These are phyloP conservation scores for Microstegium vimineum DNA, from an alignment of 176 grass and related monocot species.

Conservation along the genomic window DNA sequence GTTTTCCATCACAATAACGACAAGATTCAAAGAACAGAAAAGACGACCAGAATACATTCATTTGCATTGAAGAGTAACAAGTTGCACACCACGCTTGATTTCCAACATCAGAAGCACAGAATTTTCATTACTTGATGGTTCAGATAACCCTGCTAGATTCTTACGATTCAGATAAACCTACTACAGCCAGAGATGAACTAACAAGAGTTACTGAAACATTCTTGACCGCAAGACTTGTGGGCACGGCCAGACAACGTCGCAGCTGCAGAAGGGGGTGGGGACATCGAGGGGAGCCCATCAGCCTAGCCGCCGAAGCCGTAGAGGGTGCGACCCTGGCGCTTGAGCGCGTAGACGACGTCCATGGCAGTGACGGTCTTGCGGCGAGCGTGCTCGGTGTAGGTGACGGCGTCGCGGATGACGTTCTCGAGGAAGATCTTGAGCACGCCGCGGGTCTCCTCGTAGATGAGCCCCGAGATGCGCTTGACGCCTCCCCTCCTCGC, in stretches of 20 bases:
- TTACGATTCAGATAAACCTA: neutral
- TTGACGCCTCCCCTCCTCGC: constrained; percentile 61
- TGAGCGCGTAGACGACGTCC: constrained; percentile 86
- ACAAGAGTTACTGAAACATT: neutral
- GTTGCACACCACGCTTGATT: neutral
- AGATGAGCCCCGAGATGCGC: constrained; percentile 83
- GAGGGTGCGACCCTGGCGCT: constrained; percentile 85
- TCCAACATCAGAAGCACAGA: neutral
- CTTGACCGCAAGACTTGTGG: constrained; percentile 27
- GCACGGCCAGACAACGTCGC: neutral
- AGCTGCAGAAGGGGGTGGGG: neutral
- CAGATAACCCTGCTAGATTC: neutral
- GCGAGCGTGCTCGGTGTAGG: constrained; percentile 80
- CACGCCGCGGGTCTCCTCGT: constrained; percentile 84
- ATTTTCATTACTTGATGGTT: neutral
- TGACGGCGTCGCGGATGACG: constrained; percentile 82
- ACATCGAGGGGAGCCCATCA: neutral
- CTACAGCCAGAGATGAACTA: neutral
- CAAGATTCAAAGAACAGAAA: neutral
- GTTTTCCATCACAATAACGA: neutral
- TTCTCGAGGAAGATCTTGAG: constrained; percentile 99
- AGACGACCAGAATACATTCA: too few species aligned
- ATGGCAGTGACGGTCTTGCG: constrained; percentile 89
- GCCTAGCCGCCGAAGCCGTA: constrained; percentile 67
- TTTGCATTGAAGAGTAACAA: neutral